A percentile compares a stretch with the other conserved stretches of the same genome.
Conservation (phyloP, 1,284 basidiomycete genomes). For the Naganishia liquefaciens region DNA sequence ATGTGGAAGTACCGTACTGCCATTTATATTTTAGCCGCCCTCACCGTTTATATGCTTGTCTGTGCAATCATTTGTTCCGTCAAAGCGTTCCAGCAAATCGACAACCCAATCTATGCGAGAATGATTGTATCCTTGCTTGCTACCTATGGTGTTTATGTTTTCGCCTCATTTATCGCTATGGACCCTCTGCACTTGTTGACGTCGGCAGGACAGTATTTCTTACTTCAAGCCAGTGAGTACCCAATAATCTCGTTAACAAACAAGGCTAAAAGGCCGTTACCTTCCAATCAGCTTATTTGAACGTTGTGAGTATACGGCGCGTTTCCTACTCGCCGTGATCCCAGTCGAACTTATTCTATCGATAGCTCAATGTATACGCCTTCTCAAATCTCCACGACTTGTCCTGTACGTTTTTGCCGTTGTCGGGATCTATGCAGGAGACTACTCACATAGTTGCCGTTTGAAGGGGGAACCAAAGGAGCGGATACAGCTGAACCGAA, state of each 20-base stretch:
- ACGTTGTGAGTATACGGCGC: conserved; percentile 42
- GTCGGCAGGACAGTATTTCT: conserved; percentile 82
- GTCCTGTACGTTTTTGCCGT: conserved; percentile 56
- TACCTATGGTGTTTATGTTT: conserved; percentile 82
- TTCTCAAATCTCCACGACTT: conserved; percentile 69
- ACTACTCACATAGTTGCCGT: conserved; percentile 27
- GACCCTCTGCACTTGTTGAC: conserved; percentile 90
- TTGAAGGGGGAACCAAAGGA: conserved; percentile 90
- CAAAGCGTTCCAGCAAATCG: conserved; percentile 65
- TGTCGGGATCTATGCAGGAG: neutral
- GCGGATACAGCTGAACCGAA: conserved; percentile 66
- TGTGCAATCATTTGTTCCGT: conserved; percentile 74
- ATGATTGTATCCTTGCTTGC: conserved; percentile 83
- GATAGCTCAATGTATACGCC: conserved; percentile 42
- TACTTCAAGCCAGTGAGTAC: conserved; percentile 61
- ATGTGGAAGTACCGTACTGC: conserved; percentile 82
- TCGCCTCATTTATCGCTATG: conserved; percentile 79
- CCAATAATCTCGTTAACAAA: conserved; percentile 16
- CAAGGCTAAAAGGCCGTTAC: neutral
- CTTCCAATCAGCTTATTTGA: conserved; percentile 44
- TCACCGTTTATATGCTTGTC: conserved; percentile 71
- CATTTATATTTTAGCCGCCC: conserved; percentile 70
- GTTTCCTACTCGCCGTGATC: no score
- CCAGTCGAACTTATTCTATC: neutral
- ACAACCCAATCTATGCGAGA: conserved; percentile 63